Evolutionary conservation across 208 protist genomes (phyloP).

Genomic region (Endotrypanum monterogeii): DNA sequence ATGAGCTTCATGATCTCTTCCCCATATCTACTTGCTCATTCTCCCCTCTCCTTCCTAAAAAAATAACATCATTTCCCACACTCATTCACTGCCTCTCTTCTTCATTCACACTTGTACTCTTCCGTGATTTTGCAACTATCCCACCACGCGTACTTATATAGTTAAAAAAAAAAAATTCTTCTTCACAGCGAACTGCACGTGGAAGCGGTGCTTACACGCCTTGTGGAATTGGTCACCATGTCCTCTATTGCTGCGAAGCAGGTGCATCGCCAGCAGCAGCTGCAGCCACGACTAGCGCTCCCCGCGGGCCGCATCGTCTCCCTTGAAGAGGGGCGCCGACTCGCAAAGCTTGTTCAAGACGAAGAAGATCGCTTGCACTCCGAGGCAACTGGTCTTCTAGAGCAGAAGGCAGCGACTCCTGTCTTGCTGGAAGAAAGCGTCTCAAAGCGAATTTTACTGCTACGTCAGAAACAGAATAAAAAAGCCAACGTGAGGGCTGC

Average conservation of each 20-base stretch:
- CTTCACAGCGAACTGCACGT: neutral
- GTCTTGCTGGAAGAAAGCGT: slow-evolving; percentile 77
- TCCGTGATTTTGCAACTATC: neutral
- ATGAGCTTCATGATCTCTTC: neutral
- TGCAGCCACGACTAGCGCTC: slow-evolving; percentile 73
- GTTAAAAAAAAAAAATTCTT: no score
- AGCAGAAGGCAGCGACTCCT: slow-evolving; percentile 27
- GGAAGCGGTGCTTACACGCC: no score
- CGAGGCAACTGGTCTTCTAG: slow-evolving; percentile 44
- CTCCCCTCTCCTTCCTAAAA: no score
- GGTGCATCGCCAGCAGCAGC: slow-evolving; percentile 62
- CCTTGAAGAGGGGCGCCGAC: slow-evolving; percentile 69
- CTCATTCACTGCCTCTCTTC: neutral
- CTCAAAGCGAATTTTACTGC: slow-evolving; percentile 67
- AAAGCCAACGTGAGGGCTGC: slow-evolving; percentile 70
- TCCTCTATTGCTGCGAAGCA: slow-evolving; percentile 55
- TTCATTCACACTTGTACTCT: neutral
- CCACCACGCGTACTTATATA: neutral
- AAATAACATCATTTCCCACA: no score
- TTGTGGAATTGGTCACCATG: slow-evolving; percentile 6
- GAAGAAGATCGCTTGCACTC: slow-evolving; percentile 64
- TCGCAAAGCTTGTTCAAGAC: slow-evolving; percentile 61
- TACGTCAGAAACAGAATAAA: slow-evolving; percentile 69
- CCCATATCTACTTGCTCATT: neutral
- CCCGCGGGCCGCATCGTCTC: slow-evolving; percentile 76